phyloP scores from a whole-genome alignment of 148 eudicot species.

The Pouteria glomerata region DNA sequence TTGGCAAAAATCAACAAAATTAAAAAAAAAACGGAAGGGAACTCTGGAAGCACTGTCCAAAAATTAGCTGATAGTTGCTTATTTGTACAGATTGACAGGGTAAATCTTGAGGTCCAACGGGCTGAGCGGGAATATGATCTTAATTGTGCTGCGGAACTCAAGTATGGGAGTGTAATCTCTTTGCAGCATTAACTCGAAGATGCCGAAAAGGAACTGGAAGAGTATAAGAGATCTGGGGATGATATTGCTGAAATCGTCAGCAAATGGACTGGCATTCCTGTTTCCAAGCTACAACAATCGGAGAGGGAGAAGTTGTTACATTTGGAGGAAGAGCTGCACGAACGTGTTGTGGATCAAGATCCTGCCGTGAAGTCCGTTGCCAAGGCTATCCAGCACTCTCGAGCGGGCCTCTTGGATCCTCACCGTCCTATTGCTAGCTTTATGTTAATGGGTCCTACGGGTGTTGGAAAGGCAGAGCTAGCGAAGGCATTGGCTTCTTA shows the following conservation, averaged over 20 bases:
- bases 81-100: conserved; percentile 78
- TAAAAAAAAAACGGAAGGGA: not conserved
- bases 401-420: conserved; percentile 95
- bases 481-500: conserved; percentile 74
- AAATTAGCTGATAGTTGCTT: not conserved
- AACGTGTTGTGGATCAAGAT: conserved; percentile 84
- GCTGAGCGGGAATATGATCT: conserved; percentile 95
- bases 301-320: conserved; percentile 56
- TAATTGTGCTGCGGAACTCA: conserved; percentile 95
- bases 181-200: conserved; percentile 70
- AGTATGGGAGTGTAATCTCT: conserved; percentile 86
- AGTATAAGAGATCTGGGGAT: conserved; percentile 82
- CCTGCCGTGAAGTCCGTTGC: conserved; percentile 87
- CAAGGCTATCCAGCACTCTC: conserved; percentile 88
- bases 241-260: conserved; percentile 98
- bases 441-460: conserved; percentile 93
- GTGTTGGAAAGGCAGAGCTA: conserved; percentile 88
- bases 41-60: not conserved
- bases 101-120: conserved; percentile 87
- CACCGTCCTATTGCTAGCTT: conserved; percentile 92
- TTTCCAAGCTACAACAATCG: conserved; percentile 86
- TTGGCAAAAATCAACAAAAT: not conserved
- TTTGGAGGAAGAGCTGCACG: conserved; percentile 84
- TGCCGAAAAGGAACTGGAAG: conserved; percentile 79
- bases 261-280: conserved; percentile 98